Conservation (phyloP, 257 asterid species). For the Paraleonurus japonicus region DNA sequence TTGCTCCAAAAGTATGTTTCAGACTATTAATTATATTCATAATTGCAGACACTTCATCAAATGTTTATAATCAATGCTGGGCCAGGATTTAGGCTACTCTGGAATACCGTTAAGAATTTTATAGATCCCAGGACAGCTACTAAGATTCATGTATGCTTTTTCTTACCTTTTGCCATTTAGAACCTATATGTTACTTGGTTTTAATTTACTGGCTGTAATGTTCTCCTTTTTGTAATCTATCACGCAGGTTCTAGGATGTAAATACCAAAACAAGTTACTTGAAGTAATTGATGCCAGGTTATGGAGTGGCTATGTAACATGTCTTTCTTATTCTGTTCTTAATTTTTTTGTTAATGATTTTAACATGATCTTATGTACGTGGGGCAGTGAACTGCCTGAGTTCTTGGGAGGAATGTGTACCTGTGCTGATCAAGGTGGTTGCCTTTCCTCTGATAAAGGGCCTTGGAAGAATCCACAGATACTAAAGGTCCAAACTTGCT, state of each 20-base stretch:
- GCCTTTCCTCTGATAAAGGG: slow-evolving; percentile 82
- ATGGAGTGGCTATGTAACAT: slow-evolving; percentile 16
- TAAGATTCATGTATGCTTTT: slow-evolving; percentile 64
- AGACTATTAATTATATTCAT: slow-evolving; percentile 23
- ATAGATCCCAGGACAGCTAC: slow-evolving; percentile 73
- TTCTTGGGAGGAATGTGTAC: slow-evolving; percentile 75
- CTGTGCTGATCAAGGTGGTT: slow-evolving; percentile 78
- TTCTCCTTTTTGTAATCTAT: slow-evolving; percentile 22
- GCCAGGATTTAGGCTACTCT: slow-evolving; percentile 70
- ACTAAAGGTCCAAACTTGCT: slow-evolving; percentile 48
- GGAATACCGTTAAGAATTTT: slow-evolving; percentile 68
- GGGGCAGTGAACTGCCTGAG: slow-evolving; percentile 72
- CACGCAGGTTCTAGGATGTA: slow-evolving; percentile 68
- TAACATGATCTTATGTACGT: slow-evolving; percentile 11
- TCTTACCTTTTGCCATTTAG: slow-evolving; percentile 13
- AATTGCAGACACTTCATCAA: slow-evolving; percentile 75
- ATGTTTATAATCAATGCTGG: slow-evolving; percentile 89
- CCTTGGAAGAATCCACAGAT: slow-evolving; percentile 82
- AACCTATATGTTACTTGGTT: slow-evolving; percentile 10
- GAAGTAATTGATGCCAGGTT: slow-evolving; percentile 75
- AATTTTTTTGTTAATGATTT: not conserved
- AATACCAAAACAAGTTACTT: slow-evolving; percentile 78
- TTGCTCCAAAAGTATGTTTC: slow-evolving; percentile 14
- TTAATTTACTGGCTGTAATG: slow-evolving; percentile 17
- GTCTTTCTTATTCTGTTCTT: slow-evolving; percentile 7